Evolutionary conservation across 805 yeast genomes (phyloP), one percentile per base, ranked within the genome.

Genomic region (Kluyveromyces wickerhamii): DNA sequence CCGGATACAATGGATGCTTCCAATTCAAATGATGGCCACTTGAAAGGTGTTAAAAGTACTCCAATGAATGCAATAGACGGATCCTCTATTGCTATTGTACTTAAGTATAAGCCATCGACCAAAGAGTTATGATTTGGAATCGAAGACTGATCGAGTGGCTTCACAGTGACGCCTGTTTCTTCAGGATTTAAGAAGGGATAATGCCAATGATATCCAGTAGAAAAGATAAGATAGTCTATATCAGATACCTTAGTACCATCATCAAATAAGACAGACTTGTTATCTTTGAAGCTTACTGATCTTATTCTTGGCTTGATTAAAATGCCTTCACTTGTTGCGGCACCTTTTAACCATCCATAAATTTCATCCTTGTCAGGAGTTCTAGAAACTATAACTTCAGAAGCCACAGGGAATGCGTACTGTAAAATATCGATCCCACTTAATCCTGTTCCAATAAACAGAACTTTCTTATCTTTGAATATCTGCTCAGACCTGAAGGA

Each of bases 281-380:
- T 55, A 17, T 52, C 57, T 36, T 26, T 54, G 38, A 38, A 49
- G 39, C 27, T 44, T 41, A 22, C 58, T 49, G 25, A 53, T 36
- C n/a, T 37, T 2, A 66, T 43, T 37, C 67, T 66, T 39, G 65
- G 62, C 38, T 59, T 62, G 19, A 47, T 45, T 3, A 34, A 36
- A 9, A 66, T 47, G 6, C 62, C 65, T 5, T 57, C 53, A 10
- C 67, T 54, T 11, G 48, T 50, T 5, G 67, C 51, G 35, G 69
- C 68, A 7, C 49, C 53, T 20, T 63, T 59, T 15, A 69, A 45
- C 63, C 69, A 67, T 27, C 49, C 60, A 49, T 34, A 51, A n/a
- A 43, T 40, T 43, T 40, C 63, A 44, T 82, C 88, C 8, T 63
- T 61, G 15, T 70, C 77, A 79, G 88, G 77, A 43, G 77, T 75